Evolutionary conservation across 176 grass and related monocot genomes (phyloP), one percentile per base, ranked within the genome.

Genomic region (Oryza glaberrima): DNA sequence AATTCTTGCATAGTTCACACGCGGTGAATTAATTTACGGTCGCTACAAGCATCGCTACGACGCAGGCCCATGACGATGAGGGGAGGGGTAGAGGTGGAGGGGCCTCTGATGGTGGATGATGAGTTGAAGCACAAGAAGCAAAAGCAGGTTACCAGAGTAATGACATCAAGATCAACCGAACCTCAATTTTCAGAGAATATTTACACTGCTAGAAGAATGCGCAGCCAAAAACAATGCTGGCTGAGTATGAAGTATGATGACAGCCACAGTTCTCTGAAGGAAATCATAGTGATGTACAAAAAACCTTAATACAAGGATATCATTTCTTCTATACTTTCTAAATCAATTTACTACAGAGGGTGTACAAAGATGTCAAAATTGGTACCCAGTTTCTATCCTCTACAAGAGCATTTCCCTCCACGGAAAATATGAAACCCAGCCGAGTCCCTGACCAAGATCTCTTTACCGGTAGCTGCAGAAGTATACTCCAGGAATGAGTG

Each of bases 361-460:
- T 76, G 79, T 61, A 61, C 44, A 78, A 77, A 46, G 58, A 67
- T 78, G 74, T 82, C 67, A 90, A 90, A 82, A 82, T 20, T 78
- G 73, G 56, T 19, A 76, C 36, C 36, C 34, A 76, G 43, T 84
- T 66, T 58, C 86, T 89, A 92, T 13, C 60, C 73, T 82, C 83
- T 86, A 82, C 90, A 94, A 77, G 73, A 86, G 43, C 92, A 94
- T 43, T 83, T 78, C 5, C 87, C 92, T 69, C 82, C 78, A 71
- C 56, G 88, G 40, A 94, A 94, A 77, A 80, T 67, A 30, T 94
- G 92, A 85, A 94, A 94, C n/a, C 85, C 92, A 45, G 77, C 77
- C 0, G 90, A 52, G 74, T 92, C 90, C 25, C 92, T 92, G 32
- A 92, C 81, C 2, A 77, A 90, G 12, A 94, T 88, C 75, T 80